phyloP scores from a whole-genome alignment of 1,284 basidiomycete species.

The Coniferiporia sulphurascens region DNA sequence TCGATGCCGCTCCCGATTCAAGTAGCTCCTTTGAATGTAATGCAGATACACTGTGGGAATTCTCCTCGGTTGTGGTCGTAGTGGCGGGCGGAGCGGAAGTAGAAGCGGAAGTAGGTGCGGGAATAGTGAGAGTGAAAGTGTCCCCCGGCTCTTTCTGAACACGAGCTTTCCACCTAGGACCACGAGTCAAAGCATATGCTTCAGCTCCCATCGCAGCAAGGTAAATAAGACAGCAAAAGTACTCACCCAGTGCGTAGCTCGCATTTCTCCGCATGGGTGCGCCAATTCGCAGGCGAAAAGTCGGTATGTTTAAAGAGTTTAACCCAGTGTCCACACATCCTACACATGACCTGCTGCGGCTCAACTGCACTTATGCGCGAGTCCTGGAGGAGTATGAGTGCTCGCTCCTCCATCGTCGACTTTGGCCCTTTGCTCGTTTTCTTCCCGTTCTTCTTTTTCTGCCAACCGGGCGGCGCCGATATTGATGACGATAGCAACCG shows the following conservation, averaged over 20 bases:
- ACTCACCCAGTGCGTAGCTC: conserved; percentile 14
- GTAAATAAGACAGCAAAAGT: not conserved
- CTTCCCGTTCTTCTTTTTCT: not conserved
- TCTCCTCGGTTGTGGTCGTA: no score
- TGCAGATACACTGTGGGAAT: not conserved
- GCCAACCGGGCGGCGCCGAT: not conserved
- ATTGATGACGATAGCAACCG: conserved; percentile 1
- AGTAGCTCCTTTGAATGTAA: not conserved
- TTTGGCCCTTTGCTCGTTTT: conserved; percentile 1
- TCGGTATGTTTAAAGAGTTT: conserved; percentile 18
- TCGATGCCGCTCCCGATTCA: not conserved
- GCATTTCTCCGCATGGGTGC: conserved; percentile 16
- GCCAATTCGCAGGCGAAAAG: conserved; percentile 17
- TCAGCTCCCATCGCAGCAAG: not conserved
- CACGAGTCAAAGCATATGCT: not conserved
- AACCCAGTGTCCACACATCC: conserved; percentile 20
- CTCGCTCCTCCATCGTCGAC: conserved; percentile 11
- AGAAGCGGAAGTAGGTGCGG: not conserved
- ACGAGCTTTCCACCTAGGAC: conserved; percentile 10
- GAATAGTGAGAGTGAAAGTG: conserved; percentile 8
- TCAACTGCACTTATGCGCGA: conserved; percentile 15
- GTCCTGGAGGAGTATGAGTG: conserved; percentile 12
- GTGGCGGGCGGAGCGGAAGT: not conserved
- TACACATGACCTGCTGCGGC: conserved; percentile 17
- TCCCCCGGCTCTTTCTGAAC: conserved; percentile 9